phyloP scores from a whole-genome alignment of 2,329 filamentous ascomycete species.

The Neofusicoccum ribis region DNA sequence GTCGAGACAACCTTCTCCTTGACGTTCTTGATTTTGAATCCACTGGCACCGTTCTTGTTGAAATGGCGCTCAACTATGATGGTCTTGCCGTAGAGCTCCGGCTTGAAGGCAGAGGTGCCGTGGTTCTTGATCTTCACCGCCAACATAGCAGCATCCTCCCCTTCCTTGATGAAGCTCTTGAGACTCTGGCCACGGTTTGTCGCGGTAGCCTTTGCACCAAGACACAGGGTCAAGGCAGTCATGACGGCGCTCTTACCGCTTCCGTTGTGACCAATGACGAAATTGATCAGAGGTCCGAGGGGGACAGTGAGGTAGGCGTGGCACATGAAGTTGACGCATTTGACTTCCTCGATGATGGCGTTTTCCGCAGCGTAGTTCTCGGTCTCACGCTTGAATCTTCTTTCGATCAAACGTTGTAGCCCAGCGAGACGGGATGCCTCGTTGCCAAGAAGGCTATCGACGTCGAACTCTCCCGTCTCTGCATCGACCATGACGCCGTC shows the following conservation, averaged over 20 bases:
- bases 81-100: conserved; percentile 75
- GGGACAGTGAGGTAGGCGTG: conserved; percentile 78
- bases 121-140: conserved; percentile 85
- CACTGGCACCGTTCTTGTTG: conserved; percentile 68
- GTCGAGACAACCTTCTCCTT: conserved; percentile 71
- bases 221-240: conserved; percentile 86
- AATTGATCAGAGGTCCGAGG: conserved; percentile 94
- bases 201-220: conserved; percentile 90
- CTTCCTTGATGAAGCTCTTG: conserved; percentile 85
- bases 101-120: conserved; percentile 80
- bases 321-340: conserved; percentile 95
- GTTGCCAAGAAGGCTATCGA: background rate
- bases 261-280: conserved; percentile 95
- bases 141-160: conserved; percentile 33
- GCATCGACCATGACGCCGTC: background rate
- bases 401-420: background rate
- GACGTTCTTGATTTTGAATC: conserved; percentile 83
- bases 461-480: background rate
- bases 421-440: background rate
- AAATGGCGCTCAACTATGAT: conserved; percentile 94
- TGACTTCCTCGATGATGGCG: conserved; percentile 84
- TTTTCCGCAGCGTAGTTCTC: conserved; percentile 73
- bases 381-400: conserved; percentile 25
- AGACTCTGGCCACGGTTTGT: conserved; percentile 90
- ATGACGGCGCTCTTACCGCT: conserved; percentile 96